These are phyloP conservation scores for Brasenia schreberi DNA, from an alignment of 164 flowering plant species.

Conservation along the genomic window DNA sequence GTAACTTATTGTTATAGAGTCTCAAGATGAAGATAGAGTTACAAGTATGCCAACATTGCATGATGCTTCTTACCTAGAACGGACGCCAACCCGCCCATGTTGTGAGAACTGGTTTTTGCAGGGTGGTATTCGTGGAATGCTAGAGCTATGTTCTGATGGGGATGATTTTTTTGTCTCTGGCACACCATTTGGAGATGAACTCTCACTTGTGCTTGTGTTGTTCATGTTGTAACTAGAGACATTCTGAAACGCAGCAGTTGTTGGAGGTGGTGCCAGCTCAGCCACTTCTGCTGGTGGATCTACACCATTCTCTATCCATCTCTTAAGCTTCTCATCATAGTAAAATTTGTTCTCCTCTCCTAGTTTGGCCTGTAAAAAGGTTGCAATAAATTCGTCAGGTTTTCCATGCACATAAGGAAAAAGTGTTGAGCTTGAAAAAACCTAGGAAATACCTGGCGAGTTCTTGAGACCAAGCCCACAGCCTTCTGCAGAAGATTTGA, in stretches of 20 bases:
- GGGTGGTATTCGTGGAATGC: slow-evolving; percentile 76
- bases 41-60: background rate
- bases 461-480: slow-evolving; percentile 54
- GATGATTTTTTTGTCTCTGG: slow-evolving; percentile 25
- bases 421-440: background rate
- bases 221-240: slow-evolving; percentile 38
- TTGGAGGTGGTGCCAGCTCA: slow-evolving; percentile 82
- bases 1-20: background rate
- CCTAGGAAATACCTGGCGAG: slow-evolving; percentile 17
- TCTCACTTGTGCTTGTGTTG: slow-evolving; percentile 31
- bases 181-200: slow-evolving; percentile 24
- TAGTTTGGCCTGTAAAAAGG: slow-evolving; percentile 61
- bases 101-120: slow-evolving; percentile 77
- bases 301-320: slow-evolving; percentile 97
- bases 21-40: background rate
- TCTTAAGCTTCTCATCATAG: slow-evolving; percentile 87
- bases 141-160: slow-evolving; percentile 36
- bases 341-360: slow-evolving; percentile 86
- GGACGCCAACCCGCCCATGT: slow-evolving; percentile 76
- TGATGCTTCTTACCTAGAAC: slow-evolving; percentile 54
- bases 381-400: background rate
- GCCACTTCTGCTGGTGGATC: slow-evolving; percentile 80
- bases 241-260: slow-evolving; percentile 45
- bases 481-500: slow-evolving; percentile 78
- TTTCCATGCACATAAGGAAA: background rate